Evolutionary conservation across 2,329 filamentous ascomycete species (phyloP), one percentile per base, ranked within the genome.

Genomic region (Stagonosporopsis vannaccii): DNA sequence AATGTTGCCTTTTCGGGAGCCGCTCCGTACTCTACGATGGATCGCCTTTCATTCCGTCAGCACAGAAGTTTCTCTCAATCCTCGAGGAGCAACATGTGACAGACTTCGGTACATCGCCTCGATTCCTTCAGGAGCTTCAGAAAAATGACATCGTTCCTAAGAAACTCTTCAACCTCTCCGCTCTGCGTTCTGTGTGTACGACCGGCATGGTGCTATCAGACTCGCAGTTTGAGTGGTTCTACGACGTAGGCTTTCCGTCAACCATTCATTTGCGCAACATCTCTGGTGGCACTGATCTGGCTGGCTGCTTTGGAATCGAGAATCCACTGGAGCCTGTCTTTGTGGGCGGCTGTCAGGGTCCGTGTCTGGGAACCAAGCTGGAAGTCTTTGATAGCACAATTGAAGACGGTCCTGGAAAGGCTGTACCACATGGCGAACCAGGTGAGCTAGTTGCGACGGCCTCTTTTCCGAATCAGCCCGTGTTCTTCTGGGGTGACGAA

Each of bases 121-220:
- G 90, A 4, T 96, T 90, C 82, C 80, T 96, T 66, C 84, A 88
- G 46, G 91, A 93, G 67, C 73, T 95, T 15, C 84, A 87, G 58
- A 90, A 87, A 63, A 81, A 82, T 19, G 80, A 81, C 0, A 81
- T 93, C 37, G 76, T 78, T 0, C 91, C 91, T 0, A 81, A 84
- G 11, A 78, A 87, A 1, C 77, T 87, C 8, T 81, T 84, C 1
- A 84, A 94, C 65, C 75, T 96, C 28, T 85, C 83, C 7, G 76
- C 74, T 6, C 78, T 96, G 23, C 78, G 79, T 25, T 74, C 80
- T 3, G 89, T 94, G 26, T 86, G 82, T 0, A 88, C 85, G 48
- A 96, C 91, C 0, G 91, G 91, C 3, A 94, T 94, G 90, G 90
- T 95, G 0, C 81, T 95, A 2, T 86, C 89, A 0, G 86, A 92